These are phyloP conservation scores for Musa acuminata DNA, from an alignment of 176 grass and related monocot species.

Conservation along the genomic window DNA sequence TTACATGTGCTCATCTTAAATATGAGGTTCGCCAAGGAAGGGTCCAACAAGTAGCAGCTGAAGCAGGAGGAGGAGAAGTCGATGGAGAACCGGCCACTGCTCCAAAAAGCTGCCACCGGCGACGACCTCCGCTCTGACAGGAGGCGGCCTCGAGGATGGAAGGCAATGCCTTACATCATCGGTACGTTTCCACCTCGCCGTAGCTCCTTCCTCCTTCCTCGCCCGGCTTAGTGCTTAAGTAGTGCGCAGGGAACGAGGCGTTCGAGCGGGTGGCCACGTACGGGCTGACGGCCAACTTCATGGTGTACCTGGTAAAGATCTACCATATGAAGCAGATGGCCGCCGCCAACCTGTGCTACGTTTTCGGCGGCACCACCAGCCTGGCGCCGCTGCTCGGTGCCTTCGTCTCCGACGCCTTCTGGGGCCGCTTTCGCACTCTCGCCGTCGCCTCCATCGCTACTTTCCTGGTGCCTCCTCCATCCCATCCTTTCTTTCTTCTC, in stretches of 20 bases:
- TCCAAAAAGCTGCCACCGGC: neutral
- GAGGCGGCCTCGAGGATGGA: conserved; percentile 28
- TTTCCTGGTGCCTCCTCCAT: neutral
- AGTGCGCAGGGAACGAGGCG: conserved; percentile 17
- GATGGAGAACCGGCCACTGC: no score
- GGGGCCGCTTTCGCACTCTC: conserved; percentile 37
- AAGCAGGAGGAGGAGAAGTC: no score
- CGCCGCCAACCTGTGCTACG: conserved; percentile 30
- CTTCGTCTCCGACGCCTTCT: conserved; percentile 38
- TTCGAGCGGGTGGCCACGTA: conserved; percentile 32
- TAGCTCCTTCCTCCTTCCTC: neutral
- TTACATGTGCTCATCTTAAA: no score
- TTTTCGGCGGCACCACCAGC: conserved; percentile 34
- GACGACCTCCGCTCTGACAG: neutral
- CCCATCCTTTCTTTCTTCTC: no score
- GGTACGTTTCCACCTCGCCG: conserved; percentile 4
- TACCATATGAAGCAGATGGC: conserved; percentile 28
- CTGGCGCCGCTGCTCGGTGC: conserved; percentile 31
- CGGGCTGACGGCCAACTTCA: conserved; percentile 38
- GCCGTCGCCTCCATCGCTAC: conserved; percentile 4
- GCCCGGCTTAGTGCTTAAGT: no score
- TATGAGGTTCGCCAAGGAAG: no score
- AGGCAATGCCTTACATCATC: conserved; percentile 38
- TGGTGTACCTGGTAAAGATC: conserved; percentile 27
- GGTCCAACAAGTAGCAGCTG: no score